phyloP scores from a whole-genome alignment of 176 grass and related monocot species.

The Phragmites australis region DNA sequence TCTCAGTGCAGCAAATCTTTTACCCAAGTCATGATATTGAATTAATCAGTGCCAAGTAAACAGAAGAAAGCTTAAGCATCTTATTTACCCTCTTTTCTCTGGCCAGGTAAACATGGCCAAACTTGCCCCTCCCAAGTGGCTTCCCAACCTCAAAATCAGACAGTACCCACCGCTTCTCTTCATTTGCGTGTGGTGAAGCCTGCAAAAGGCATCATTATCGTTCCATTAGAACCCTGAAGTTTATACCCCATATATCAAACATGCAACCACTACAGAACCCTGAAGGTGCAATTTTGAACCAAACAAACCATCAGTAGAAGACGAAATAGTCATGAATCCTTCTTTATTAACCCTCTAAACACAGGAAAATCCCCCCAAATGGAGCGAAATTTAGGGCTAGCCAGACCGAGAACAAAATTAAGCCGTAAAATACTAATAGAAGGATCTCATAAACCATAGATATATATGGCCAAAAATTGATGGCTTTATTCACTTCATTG shows the following conservation, averaged over 20 bases:
- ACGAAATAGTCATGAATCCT: background rate
- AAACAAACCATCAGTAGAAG: constrained; percentile 9
- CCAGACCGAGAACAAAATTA: background rate
- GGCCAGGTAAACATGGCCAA: constrained; percentile 92
- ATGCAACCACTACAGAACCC: background rate
- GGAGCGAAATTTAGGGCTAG: background rate
- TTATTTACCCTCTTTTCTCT: constrained; percentile 80
- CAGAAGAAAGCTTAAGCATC: background rate
- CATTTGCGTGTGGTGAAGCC: constrained; percentile 35
- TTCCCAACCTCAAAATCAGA: constrained; percentile 88
- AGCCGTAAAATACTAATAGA: background rate
- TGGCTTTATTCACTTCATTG: background rate
- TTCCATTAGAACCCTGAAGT: background rate
- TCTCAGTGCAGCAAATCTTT: background rate
- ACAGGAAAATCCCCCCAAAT: background rate
- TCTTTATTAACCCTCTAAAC: background rate
- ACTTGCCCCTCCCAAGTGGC: constrained; percentile 90
- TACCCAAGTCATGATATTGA: background rate
- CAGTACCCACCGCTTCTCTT: constrained; percentile 76
- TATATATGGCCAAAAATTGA: background rate
- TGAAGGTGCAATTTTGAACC: constrained; percentile 11
- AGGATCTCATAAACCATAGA: background rate
- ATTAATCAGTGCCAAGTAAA: background rate
- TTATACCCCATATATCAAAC: background rate
- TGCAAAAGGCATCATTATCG: constrained; percentile 22